Base-by-base conservation (phyloP, 345 rosid species). In the Microcos paniculata region DNA sequence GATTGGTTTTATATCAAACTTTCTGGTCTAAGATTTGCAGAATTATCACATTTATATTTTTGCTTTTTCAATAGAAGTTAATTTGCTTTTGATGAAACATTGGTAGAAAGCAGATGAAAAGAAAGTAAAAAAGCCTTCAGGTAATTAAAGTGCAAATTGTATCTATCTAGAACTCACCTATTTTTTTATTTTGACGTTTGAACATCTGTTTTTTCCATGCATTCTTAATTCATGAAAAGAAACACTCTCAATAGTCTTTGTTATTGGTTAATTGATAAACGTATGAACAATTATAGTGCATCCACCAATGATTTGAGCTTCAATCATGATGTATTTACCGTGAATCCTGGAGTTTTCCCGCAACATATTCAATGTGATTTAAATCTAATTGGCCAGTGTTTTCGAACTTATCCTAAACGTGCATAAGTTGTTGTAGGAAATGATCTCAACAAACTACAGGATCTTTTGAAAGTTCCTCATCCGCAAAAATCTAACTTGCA, bases 321-420 rank as follows among this genome's bases (percentile, higher is more conserved):
- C 73, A 91, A 91, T 81, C 96, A 93, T 57, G 98, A 93, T 83
- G 98, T 97, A 16, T 91, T 98, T 82, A 94, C 99, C 75, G 87
- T 83, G 74, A 88, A 93, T 74, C 97, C 99, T 75, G 88, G 88
- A 73, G 98, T 92, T 45, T 90, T 96, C 76, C 99, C 91, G 83
- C 97, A 91, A 62, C 93, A 89, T 26, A 21, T 95, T 78, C 90
- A 87, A 14, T 80, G 82, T 82, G 97, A 93, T 78, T 79, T 94
- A 53, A 91, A 91, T 89, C 61, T 82, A 48, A 90, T 96, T 89
- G 85, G 89, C 66, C 99, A 87, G 81, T 79, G 93, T 18, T 90
- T 91, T 82, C 99, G 91, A 96, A 71, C 76, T 43, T 96, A 96
- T 77, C 99, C 99, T 45, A 96, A 96, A 85, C 88, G 93, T 72